These are phyloP conservation scores for Cladorrhinum sp. DNA, from an alignment of 2,329 filamentous ascomycete genomes.

Conservation along the genomic window DNA sequence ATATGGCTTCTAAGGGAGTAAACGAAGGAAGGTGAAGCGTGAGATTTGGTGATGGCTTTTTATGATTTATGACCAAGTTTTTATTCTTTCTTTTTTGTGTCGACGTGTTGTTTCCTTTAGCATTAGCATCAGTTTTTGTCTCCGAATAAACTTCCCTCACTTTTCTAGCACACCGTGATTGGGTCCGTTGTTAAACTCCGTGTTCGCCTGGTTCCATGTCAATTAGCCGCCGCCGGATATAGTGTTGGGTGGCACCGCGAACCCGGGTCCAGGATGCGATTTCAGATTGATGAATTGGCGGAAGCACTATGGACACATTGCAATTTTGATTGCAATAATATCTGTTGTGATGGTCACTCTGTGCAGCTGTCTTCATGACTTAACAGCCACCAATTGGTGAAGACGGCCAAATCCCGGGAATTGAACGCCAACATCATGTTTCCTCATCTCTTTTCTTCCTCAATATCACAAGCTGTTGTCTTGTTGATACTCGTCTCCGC, in stretches of 20 bases:
- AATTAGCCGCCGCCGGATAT: conserved; percentile 13
- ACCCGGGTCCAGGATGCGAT: background rate
- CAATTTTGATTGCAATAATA: background rate
- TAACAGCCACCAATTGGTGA: too few relatives aligned
- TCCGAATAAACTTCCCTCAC: background rate
- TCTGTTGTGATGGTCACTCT: too few relatives aligned
- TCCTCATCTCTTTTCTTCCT: background rate
- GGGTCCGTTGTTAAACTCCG: too few relatives aligned
- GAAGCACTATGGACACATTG: conserved; percentile 13
- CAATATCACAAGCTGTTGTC: background rate
- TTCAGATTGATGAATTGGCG: background rate
- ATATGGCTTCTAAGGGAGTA: background rate
- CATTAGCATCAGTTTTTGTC: background rate
- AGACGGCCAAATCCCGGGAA: too few relatives aligned
- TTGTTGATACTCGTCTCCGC: background rate
- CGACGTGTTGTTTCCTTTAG: background rate
- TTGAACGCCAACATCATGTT: background rate
- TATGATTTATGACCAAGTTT: background rate
- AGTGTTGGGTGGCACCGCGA: background rate
- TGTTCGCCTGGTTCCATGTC: background rate
- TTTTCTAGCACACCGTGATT: too few relatives aligned
- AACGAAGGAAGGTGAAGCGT: background rate
- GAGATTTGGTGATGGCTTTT: background rate
- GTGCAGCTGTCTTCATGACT: too few relatives aligned
- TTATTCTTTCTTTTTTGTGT: background rate